These are phyloP conservation scores for Staphylotrichum tortipilum DNA, from an alignment of 495 filamentous ascomycete genomes.

Conservation along the genomic window DNA sequence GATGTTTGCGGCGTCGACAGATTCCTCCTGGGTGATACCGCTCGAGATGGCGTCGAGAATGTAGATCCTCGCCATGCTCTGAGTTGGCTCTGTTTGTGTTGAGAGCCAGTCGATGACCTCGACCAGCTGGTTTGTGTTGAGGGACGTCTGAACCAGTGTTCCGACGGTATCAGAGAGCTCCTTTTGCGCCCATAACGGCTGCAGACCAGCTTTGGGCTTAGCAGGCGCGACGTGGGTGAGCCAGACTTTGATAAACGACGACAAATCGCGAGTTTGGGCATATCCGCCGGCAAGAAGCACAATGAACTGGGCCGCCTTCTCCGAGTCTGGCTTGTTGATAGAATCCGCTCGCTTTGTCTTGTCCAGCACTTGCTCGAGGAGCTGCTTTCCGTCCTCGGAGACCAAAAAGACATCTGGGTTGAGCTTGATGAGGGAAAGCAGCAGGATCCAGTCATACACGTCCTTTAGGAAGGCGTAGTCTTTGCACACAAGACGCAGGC, in stretches of 20 bases:
- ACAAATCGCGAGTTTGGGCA: conserved; percentile 54
- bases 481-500: conserved; percentile 34
- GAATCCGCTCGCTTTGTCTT: conserved; percentile 17
- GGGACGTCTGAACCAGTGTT: conserved; percentile 31
- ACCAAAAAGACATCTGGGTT: conserved; percentile 61
- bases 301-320: conserved; percentile 30
- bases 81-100: conserved; percentile 13
- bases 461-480: conserved; percentile 30
- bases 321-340: conserved; percentile 6
- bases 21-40: conserved; percentile 36
- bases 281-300: conserved; percentile 55
- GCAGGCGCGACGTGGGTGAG: conserved; percentile 45
- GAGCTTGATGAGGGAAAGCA: conserved; percentile 52
- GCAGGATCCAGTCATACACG: conserved; percentile 50
- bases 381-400: conserved; percentile 21
- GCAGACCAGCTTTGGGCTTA: conserved; percentile 31
- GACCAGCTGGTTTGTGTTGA: conserved; percentile 41
- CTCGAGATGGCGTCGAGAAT: conserved; percentile 42
- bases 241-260: conserved; percentile 61
- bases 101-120: conserved; percentile 37
- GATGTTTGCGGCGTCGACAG: conserved; percentile 29
- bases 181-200: conserved; percentile 54
- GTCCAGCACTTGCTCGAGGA: conserved; percentile 29
- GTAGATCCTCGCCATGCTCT: conserved; percentile 27
- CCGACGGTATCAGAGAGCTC: conserved; percentile 42